Conservation (phyloP, 208 protist species). For the Polymyxa betae region DNA sequence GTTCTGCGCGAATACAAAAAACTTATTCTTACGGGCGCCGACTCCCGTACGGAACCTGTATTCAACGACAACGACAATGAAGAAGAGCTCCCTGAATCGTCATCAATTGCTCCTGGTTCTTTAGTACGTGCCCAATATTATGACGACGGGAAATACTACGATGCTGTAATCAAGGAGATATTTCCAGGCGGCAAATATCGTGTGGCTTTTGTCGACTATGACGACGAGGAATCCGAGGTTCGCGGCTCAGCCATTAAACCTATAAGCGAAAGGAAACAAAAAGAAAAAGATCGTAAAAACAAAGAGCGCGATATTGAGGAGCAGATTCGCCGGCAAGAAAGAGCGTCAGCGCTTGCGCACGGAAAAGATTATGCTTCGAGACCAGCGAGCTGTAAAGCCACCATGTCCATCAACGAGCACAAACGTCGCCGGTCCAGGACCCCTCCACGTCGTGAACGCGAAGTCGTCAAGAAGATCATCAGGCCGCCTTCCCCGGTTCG, state of each 20-base stretch:
- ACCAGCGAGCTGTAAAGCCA: constrained; percentile 6
- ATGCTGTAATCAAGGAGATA: neutral
- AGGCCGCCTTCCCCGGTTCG: neutral
- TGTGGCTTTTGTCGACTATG: neutral
- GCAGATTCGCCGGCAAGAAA: neutral
- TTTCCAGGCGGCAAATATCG: neutral
- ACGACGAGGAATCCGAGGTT: neutral
- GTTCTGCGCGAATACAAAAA: constrained; percentile 35
- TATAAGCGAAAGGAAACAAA: neutral
- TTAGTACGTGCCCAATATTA: neutral
- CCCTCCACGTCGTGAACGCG: neutral
- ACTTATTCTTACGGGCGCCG: neutral
- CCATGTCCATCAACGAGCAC: constrained; percentile 30
- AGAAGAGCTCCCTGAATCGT: neutral
- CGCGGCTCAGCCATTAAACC: neutral
- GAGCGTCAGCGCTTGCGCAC: neutral
- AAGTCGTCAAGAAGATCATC: neutral
- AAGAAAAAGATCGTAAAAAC: neutral
- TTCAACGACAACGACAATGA: neutral
- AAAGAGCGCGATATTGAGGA: neutral
- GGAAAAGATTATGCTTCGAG: neutral
- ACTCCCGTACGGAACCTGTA: neutral
- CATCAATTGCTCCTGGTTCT: neutral
- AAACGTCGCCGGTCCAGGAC: neutral
- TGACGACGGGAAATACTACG: constrained; percentile 1